Percentiles rank a stretch among this genome's conserved stretches.
These are phyloP conservation scores for Saccharum hybrid DNA, from an alignment of 202 grass and related monocot genomes.

Conservation along the genomic window DNA sequence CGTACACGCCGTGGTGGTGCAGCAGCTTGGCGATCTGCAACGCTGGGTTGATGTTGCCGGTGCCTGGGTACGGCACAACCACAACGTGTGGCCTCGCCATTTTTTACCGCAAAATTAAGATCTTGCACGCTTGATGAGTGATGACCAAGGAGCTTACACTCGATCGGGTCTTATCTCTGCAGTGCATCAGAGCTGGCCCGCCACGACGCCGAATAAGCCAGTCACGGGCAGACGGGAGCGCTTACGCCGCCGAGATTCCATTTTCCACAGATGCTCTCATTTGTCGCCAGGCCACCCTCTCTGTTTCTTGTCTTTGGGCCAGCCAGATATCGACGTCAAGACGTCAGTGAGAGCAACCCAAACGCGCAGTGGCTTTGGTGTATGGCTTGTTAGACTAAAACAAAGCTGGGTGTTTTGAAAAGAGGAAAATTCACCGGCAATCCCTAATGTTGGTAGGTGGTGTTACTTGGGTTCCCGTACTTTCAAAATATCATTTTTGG, in stretches of 20 bases:
- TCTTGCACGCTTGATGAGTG: not conserved
- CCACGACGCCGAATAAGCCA: constrained; percentile 6
- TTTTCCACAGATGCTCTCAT: not conserved
- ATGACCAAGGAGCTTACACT: not conserved
- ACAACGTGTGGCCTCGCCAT: constrained; percentile 17
- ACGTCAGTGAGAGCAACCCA: too few relatives aligned
- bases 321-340: not conserved
- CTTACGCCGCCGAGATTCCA: not conserved
- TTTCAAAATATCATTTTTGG: too few relatives aligned
- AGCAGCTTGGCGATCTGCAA: constrained; percentile 43
- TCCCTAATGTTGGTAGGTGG: too few relatives aligned
- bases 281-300: not conserved
- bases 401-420: too few relatives aligned
- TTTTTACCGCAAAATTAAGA: not conserved
- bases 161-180: not conserved
- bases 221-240: not conserved
- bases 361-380: too few relatives aligned
- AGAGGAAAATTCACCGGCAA: too few relatives aligned
- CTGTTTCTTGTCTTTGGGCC: not conserved
- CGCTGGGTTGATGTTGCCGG: constrained; percentile 50
- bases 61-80: constrained; percentile 40
- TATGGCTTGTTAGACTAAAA: too few relatives aligned
- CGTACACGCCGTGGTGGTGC: constrained; percentile 4
- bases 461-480: too few relatives aligned
- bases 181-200: not conserved